phyloP scores from a whole-genome alignment of 1,284 basidiomycete genomes.

The Apiotrichum sp. region DNA sequence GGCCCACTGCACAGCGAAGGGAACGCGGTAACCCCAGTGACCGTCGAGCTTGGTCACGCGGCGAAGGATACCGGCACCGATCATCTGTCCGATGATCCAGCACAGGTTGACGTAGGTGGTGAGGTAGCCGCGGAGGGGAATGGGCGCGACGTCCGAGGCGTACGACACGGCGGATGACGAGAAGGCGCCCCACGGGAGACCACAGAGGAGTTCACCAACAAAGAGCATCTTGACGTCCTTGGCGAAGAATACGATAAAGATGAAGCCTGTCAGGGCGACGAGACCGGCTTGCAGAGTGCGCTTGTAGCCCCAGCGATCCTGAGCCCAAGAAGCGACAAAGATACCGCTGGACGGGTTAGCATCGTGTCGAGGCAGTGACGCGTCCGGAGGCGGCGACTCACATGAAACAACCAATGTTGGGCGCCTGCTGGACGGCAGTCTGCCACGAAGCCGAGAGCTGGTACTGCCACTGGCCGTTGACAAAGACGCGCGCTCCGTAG shows the following conservation, averaged over 20 bases:
- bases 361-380: not conserved
- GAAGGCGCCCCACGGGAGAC: constrained; percentile 48
- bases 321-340: constrained; percentile 17
- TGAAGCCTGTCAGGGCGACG: constrained; percentile 29
- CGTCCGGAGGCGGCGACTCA: constrained; percentile 5
- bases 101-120: constrained; percentile 45
- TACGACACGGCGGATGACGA: constrained; percentile 26
- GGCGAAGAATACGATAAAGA: constrained; percentile 45
- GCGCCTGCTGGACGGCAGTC: constrained; percentile 14
- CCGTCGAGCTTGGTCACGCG: not conserved
- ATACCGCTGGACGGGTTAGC: constrained; percentile 15
- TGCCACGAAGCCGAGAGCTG: constrained; percentile 16
- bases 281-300: constrained; percentile 22
- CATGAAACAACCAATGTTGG: constrained; percentile 21
- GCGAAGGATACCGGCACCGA: constrained; percentile 9
- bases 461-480: not conserved
- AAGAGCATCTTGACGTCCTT: constrained; percentile 15
- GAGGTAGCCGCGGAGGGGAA: constrained; percentile 36
- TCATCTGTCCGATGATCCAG: constrained; percentile 42
- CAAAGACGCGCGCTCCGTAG: constrained; percentile 1
- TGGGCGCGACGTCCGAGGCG: constrained; percentile 43
- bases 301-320: constrained; percentile 26
- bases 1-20: constrained; percentile 47
- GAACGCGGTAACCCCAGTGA: constrained; percentile 40
- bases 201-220: constrained; percentile 24